Evolutionary conservation across 2,329 filamentous ascomycete species (phyloP).

Genomic region (Purpureocillium takamizusanense): DNA sequence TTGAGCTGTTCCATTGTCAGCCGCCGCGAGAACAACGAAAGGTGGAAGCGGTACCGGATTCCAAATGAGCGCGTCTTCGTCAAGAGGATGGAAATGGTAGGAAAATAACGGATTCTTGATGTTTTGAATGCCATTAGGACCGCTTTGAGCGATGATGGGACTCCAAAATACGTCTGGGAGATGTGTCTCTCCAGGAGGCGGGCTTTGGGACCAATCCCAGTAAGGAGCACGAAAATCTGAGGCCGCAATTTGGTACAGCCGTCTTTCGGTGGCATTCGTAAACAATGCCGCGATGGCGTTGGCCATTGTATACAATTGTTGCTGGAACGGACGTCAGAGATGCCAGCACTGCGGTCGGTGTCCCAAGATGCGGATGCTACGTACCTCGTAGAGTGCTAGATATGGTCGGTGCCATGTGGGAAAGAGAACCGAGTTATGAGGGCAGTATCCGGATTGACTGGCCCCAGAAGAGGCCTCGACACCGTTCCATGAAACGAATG

Average conservation of each 20-base stretch:
- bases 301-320: slow-evolving; percentile 26
- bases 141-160: slow-evolving; percentile 40
- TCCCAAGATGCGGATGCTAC: background rate
- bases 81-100: slow-evolving; percentile 52
- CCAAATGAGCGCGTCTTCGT: slow-evolving; percentile 47
- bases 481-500: slow-evolving; percentile 46
- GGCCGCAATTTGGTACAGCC: slow-evolving; percentile 42
- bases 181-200: slow-evolving; percentile 38
- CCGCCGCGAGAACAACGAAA: slow-evolving; percentile 4
- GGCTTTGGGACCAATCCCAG: slow-evolving; percentile 48
- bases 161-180: slow-evolving; percentile 37
- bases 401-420: slow-evolving; percentile 80
- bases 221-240: slow-evolving; percentile 46
- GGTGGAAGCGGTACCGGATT: slow-evolving; percentile 40
- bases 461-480: slow-evolving; percentile 41
- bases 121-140: slow-evolving; percentile 43
- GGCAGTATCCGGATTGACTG: slow-evolving; percentile 61
- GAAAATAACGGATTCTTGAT: slow-evolving; percentile 55
- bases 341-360: no score
- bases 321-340: slow-evolving; percentile 16
- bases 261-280: slow-evolving; percentile 33
- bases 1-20: slow-evolving; percentile 37
- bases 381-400: slow-evolving; percentile 51
- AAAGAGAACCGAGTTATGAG: slow-evolving; percentile 67
- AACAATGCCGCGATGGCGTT: slow-evolving; percentile 38